These are phyloP conservation scores for Boletus rex-veris DNA, from an alignment of 768 basidiomycete genomes.

Conservation along the genomic window DNA sequence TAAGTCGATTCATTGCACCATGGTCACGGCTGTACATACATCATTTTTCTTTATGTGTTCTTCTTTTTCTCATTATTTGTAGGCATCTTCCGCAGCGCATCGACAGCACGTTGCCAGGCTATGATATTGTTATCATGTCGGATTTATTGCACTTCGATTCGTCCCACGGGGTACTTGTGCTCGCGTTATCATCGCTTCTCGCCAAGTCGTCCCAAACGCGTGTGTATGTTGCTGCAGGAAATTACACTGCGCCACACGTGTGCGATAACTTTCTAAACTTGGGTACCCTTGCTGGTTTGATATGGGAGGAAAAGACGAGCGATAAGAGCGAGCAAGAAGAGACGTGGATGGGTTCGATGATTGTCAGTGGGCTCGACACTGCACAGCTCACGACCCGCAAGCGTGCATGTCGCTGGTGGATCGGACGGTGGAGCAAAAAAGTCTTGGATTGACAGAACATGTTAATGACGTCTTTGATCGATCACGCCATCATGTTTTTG, in stretches of 20 bases:
- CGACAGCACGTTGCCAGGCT: slow-evolving; percentile 31
- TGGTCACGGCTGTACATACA: background rate
- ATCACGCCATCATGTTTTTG: background rate
- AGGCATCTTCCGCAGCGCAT: slow-evolving; percentile 12
- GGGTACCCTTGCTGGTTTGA: slow-evolving; percentile 39
- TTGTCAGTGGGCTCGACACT: slow-evolving; percentile 45
- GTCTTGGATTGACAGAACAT: background rate
- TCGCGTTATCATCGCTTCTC: slow-evolving; percentile 50
- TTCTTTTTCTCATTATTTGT: background rate
- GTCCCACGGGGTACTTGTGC: slow-evolving; percentile 55
- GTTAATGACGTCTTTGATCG: background rate
- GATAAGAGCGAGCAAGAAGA: slow-evolving; percentile 6
- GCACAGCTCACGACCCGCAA: slow-evolving; percentile 51
- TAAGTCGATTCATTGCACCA: slow-evolving; percentile 30
- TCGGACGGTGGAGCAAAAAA: slow-evolving; percentile 43
- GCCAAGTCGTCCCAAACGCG: slow-evolving; percentile 37
- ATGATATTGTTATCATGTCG: slow-evolving; percentile 62
- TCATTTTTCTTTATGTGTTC: background rate
- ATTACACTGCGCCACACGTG: slow-evolving; percentile 51
- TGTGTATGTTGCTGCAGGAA: slow-evolving; percentile 61
- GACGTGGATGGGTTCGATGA: slow-evolving; percentile 46
- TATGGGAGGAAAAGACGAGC: slow-evolving; percentile 42
- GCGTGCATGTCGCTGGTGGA: slow-evolving; percentile 60
- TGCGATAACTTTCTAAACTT: slow-evolving; percentile 52
- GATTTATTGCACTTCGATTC: slow-evolving; percentile 68